Percentiles rank a stretch among this genome's conserved stretches.
Conservation (phyloP, 352 stramenopile species). For the Phytophthora syringae region DNA sequence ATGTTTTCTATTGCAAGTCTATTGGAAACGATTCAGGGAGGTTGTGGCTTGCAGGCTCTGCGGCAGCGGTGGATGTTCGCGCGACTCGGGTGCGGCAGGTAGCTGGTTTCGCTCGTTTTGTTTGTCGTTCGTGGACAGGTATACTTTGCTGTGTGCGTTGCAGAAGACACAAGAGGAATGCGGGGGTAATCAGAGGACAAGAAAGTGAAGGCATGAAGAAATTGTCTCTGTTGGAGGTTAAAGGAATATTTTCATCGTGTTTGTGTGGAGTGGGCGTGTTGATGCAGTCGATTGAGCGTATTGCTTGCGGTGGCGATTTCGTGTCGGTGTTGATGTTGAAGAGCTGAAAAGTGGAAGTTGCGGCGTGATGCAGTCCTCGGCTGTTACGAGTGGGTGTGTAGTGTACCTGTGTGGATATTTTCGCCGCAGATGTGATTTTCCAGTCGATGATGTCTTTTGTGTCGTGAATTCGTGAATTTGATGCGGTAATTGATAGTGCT, state of each 20-base stretch:
- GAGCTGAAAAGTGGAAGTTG: not conserved
- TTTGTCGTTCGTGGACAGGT: not conserved
- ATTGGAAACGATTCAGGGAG: not conserved
- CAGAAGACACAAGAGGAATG: not conserved
- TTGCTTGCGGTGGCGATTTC: not conserved
- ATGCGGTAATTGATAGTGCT: not conserved
- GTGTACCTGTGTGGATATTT: not conserved
- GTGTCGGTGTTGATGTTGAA: not conserved
- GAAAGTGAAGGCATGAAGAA: not conserved
- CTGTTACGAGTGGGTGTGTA: too few species aligned
- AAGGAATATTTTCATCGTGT: not conserved
- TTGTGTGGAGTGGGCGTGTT: not conserved
- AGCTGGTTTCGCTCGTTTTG: not conserved
- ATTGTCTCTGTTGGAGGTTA: not conserved
- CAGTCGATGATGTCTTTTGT: not conserved
- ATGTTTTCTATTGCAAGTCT: not conserved
- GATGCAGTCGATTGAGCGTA: not conserved
- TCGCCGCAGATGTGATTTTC: not conserved
- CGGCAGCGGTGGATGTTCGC: not conserved
- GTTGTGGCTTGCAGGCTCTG: conserved; percentile 5
- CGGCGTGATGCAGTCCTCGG: not conserved
- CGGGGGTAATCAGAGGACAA: not conserved
- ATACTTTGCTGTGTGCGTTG: not conserved
- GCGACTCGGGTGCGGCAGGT: not conserved
- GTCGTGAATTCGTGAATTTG: not conserved